phyloP scores from a whole-genome alignment of 306 rosid genomes.

The Citrullus colocynthis region DNA sequence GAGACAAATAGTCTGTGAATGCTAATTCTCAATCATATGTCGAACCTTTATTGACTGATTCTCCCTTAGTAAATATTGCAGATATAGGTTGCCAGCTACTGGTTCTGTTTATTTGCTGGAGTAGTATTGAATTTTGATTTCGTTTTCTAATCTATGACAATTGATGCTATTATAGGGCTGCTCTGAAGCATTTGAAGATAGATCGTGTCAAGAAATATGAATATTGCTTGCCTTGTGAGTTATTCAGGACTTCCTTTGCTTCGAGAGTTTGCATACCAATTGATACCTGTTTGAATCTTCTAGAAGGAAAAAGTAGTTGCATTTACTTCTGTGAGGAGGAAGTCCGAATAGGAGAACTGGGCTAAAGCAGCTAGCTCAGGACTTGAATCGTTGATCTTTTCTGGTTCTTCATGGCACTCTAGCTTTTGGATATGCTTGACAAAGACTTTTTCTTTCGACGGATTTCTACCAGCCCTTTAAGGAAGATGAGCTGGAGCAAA shows the following conservation, averaged over 20 bases:
- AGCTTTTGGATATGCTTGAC: neutral
- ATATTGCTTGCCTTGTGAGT: conserved; percentile 83
- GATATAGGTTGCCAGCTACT: neutral
- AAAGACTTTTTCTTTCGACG: conserved; percentile 1
- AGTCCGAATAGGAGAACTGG: neutral
- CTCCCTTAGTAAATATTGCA: neutral
- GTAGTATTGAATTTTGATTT: neutral
- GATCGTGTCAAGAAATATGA: conserved; percentile 73
- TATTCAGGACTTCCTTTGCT: neutral
- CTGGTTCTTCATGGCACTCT: neutral
- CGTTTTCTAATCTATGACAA: neutral
- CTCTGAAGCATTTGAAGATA: conserved; percentile 68
- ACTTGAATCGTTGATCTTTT: neutral
- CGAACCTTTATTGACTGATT: neutral
- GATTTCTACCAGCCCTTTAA: conserved; percentile 75
- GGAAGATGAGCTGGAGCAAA: conserved; percentile 78
- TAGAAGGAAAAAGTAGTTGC: neutral
- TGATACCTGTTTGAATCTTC: neutral
- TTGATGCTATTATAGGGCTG: conserved; percentile 41
- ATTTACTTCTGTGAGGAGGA: neutral
- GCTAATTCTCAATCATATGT: neutral
- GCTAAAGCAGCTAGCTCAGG: neutral
- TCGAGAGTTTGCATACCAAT: neutral
- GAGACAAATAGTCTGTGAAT: neutral
- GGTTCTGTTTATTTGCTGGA: neutral